Evolutionary conservation across 768 basidiomycete genomes (phyloP).

Genomic region (Chalciporus sphaerocephalus): DNA sequence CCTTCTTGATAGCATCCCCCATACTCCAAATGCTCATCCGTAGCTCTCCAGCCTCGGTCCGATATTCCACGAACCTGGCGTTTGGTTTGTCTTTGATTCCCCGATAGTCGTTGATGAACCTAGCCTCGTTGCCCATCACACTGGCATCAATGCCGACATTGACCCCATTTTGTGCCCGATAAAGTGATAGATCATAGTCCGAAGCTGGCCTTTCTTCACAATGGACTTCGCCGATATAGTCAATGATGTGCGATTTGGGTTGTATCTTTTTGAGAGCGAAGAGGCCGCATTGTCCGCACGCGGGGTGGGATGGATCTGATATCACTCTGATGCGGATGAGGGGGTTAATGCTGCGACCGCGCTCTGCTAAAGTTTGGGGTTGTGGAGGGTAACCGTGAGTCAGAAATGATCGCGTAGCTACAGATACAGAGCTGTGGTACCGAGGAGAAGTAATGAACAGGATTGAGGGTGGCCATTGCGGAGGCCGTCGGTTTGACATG

Average conservation of each 20-base stretch:
- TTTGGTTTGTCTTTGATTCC: conserved; percentile 70
- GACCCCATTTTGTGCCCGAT: conserved; percentile 50
- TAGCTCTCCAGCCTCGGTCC: conserved; percentile 53
- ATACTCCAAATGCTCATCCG: conserved; percentile 75
- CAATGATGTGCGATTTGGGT: conserved; percentile 62
- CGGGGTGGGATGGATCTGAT: conserved; percentile 59
- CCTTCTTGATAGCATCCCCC: conserved; percentile 58
- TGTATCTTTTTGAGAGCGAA: conserved; percentile 74
- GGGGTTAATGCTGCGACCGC: conserved; percentile 19
- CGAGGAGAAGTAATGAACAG: conserved; percentile 48
- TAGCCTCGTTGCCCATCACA: conserved; percentile 74
- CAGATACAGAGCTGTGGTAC: conserved; percentile 58
- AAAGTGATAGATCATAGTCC: conserved; percentile 88
- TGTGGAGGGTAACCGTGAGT: conserved; percentile 15
- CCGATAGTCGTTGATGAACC: conserved; percentile 90
- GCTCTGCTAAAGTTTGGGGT: conserved; percentile 4
- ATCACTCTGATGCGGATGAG: conserved; percentile 58
- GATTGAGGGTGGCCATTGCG: conserved; percentile 52
- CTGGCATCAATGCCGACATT: conserved; percentile 78
- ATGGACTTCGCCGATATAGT: conserved; percentile 85
- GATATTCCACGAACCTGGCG: conserved; percentile 59
- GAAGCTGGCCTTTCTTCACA: conserved; percentile 65
- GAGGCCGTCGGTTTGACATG: conserved; percentile 26
- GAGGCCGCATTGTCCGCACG: conserved; percentile 72
- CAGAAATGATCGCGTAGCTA: conserved; percentile 39